Base-by-base conservation (phyloP, 176 grass and related monocot genomes). In the Chrysopogon serrulatus region DNA sequence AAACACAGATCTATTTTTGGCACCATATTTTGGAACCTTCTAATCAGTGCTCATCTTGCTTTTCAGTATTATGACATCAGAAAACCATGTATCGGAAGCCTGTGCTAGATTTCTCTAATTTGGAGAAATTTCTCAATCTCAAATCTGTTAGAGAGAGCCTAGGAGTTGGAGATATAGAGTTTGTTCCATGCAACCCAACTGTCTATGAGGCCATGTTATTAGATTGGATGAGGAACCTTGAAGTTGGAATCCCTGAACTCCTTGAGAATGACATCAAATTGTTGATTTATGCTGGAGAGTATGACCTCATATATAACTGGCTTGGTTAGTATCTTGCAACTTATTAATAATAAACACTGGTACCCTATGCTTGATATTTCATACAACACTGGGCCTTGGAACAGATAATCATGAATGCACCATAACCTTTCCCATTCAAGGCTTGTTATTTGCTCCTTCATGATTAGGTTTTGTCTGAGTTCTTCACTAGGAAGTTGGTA, bases 261-360 rank as follows among this genome's bases (percentile, higher is more conserved):
- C 92, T 97, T 80, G 92, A 97, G 83, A 89, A 89, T 27, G 65
- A 91, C 33, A 91, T 97, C 70, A 89, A 92, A 78, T 77, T 97
- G 23, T 81, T 97, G 42, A 83, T 97, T 73, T 97, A 94, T 86
- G 95, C 95, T 63, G 95, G 95, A 57, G 95, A 97, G 74, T 97
- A 97, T 79, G 95, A 97, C 83, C 95, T 97, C 65, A 97, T 97
- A 72, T 97, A 92, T 71, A 97, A 94, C 65, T 97, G 95, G 95
- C 74, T 94, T 36, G 95, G 95, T 97, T 79, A 87, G 85, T 70
- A 28, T 74, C 15, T 85, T 82, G 65, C 65, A 33, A 84, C 69
- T 75, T 83, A 43, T 45, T 53, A 71, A 37, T 35, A 39, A 53
- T 36, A 48, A 57, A 79, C 33, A 74, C 2, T 30, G 33, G 6